Evolutionary conservation across 768 basidiomycete genomes (phyloP), one percentile per base, ranked within the genome.

Genomic region (Phylloporus arenicola): DNA sequence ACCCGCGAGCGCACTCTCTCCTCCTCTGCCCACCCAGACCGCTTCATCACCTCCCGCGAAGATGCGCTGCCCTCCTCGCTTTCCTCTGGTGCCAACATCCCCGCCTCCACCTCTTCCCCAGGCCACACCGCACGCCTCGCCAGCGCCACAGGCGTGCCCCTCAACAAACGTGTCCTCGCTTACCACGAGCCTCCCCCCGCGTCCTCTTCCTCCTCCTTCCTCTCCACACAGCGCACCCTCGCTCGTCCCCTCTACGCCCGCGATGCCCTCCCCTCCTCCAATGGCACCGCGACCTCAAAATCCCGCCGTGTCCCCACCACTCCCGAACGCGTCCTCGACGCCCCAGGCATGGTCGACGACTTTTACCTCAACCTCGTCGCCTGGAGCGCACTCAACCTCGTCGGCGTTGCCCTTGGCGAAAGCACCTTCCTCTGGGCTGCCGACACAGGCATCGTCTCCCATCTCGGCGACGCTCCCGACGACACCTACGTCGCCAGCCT

Each of bases 331-430:
- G 92, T 97, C 8, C 77, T 99, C 10, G 96, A 98, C 59, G 95
- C 95, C 0, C 93, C 93, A 1, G 91, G 91, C 6, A 84, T 89
- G 77, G 77, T 84, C 10, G 92, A 98, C 57, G 96, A 99, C 68
- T 99, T 95, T 68, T 99, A 99, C 64, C 82, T 99, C 62, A 99
- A 98, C 67, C 75, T 99, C 46, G 67, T 97, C 45, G 79, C 85
- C 16, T 99, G 96, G 96, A 88, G 87, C 31, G 78, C 77, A 37
- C 80, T 80, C 57, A 97, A 98, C 67, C 72, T 84, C 24, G 82
- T 99, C 11, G 93, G 88, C 2, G 94, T 99, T 48, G 95, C 88
- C 0, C 79, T 99, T 11, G 88, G 84, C 40, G 83, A 87, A 38
- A 78, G 78, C 43, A 92, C 88, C 1, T 99, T 95, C 70, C 82